Evolutionary conservation across 257 asterid genomes (phyloP), one percentile per base, ranked within the genome.

Genomic region (Apocynum venetum): DNA sequence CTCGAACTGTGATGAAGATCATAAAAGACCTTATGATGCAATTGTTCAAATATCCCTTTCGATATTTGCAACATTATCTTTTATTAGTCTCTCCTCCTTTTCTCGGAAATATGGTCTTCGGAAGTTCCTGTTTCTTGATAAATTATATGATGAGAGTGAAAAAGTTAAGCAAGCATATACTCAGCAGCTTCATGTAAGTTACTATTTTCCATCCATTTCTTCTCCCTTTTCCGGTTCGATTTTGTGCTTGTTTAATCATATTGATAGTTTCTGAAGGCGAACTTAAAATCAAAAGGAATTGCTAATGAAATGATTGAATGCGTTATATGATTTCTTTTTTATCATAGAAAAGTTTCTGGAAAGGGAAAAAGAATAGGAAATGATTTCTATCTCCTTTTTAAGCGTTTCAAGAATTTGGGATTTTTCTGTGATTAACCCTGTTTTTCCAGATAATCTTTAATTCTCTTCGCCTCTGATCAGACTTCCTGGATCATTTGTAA

Each of bases 91-190:
- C 8, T 92, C 96, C 8, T 71, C 84, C 3, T 92, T 93, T 67
- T 86, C 95, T 31, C 77, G 91, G 8, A 89, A 55, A 25, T 95
- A 92, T 44, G 98, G 98, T 9, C 84, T 95, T 0, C 79, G 94
- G 11, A 91, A 83, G 73, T 92, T 95, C 65, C 77, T 95, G 82
- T 95, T 91, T 76, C 96, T 95, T 38, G 97, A 92, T 78, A 92
- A 86, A 71, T 64, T 95, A 78, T 84, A 84, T 19, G 87, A 86
- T 66, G 97, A 92, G 43, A 91, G 93, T 52, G 93, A 88, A 59
- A 88, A 83, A 76, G 97, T 95, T 80, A 89, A 90, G 36, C 86
- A 82, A 48, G 97, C 90, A 4, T 95, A 95, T 35, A 79, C 91
- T 6, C 75, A 74, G 8, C 94, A 95, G 83, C 80, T 95, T 79